phyloP scores from a whole-genome alignment of 2,329 filamentous ascomycete genomes.

The Myriosclerotinia scirpicola region DNA sequence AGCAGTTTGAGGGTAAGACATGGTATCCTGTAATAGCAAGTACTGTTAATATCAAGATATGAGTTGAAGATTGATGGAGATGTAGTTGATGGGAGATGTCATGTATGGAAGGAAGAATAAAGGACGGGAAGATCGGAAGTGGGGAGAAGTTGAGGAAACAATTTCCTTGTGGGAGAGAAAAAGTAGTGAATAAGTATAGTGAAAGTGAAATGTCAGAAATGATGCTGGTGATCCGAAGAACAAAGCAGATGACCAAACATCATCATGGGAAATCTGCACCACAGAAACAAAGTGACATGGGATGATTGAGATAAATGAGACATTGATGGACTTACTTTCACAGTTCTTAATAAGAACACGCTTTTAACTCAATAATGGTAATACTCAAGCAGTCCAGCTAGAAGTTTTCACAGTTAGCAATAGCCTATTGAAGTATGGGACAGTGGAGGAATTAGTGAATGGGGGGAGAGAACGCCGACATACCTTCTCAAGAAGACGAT shows the following conservation, averaged over 20 bases:
- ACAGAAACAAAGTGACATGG: constrained; percentile 1
- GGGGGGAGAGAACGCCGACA: constrained; percentile 2
- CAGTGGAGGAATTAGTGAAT: neutral
- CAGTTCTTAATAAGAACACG: constrained; percentile 30
- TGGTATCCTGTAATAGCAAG: constrained; percentile 35
- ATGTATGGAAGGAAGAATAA: constrained; percentile 3
- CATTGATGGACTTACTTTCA: constrained; percentile 32
- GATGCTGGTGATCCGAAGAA: constrained; percentile 1
- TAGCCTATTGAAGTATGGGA: neutral
- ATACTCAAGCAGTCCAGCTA: constrained; percentile 30
- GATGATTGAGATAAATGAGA: constrained; percentile 1
- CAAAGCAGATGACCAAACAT: neutral
- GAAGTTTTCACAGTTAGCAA: constrained; percentile 25
- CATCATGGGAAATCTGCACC: neutral
- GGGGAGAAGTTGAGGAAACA: neutral
- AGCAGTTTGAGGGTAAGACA: constrained; percentile 42
- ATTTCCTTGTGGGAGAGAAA: neutral
- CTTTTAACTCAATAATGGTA: constrained; percentile 24
- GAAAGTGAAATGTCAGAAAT: constrained; percentile 13
- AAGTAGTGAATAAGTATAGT: constrained; percentile 17
- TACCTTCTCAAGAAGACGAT: constrained; percentile 30
- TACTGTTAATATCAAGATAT: constrained; percentile 27
- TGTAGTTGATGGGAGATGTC: constrained; percentile 15
- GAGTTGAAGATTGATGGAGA: constrained; percentile 19
- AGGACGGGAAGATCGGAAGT: neutral